Base-by-base conservation (phyloP, 257 asterid species). In the Nyctanthes arbortristis region DNA sequence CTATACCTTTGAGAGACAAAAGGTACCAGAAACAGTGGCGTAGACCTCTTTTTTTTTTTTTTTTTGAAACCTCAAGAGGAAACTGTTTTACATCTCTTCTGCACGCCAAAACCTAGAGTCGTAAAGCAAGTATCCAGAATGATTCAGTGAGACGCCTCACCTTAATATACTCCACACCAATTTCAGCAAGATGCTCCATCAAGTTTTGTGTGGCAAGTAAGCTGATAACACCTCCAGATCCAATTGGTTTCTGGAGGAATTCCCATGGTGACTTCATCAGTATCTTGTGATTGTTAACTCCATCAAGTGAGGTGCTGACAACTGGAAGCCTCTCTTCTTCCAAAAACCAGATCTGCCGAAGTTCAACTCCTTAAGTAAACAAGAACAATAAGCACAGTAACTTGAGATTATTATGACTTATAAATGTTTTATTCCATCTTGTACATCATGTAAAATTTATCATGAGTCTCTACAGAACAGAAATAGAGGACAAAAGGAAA, bases 211-310 rank as follows among this genome's bases (percentile, higher is more conserved):
- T 79, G 12, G 96, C 88, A 67, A 93, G 80, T 68, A 80, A 65
- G 85, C 83, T 81, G 52, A 91, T 77, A 32, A 89, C 62, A 16
- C 97, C 96, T 56, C 91, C 96, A 6, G 96, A 87, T 67, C 96
- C 99, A 57, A 87, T 76, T 70, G 97, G 89, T 58, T 69, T 79
- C 56, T 89, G 90, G 78, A 89, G 96, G 69, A 93, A 80, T 67
- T 93, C 96, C 99, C 97, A 91, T 1, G 96, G 96, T 8, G 97
- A 84, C 78, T 89, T 88, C 97, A 93, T 91, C 82, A 93, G 80
- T 81, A 93, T 89, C 81, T 87, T 89, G 55, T 80, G 86, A 64
- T 71, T 88, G 73, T 69, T 81, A 22, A 77, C 73, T 56, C 78
- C 96, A 68, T 77, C 89, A 8, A 61, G 59, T 5, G 88, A 57